Conservation (phyloP, 2,329 filamentous ascomycete genomes). For the Aspergillus glaucus region DNA sequence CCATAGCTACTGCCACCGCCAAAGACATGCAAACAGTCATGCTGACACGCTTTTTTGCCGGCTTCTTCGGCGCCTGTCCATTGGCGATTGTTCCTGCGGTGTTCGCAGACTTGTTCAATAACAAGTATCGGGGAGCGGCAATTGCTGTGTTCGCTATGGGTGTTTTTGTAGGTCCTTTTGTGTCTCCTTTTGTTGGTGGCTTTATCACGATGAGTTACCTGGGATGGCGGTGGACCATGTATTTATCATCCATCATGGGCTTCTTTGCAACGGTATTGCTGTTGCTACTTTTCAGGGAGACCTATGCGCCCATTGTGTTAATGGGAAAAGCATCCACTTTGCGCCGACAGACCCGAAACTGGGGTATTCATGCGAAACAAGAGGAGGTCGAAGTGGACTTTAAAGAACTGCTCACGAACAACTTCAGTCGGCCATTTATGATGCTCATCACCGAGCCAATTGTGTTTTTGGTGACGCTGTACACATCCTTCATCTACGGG, state of each 20-base stretch:
- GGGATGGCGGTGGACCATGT: conserved; percentile 50
- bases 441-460: conserved; percentile 39
- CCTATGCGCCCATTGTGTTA: conserved; percentile 44
- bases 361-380: conserved; percentile 53
- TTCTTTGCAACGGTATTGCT: conserved; percentile 38
- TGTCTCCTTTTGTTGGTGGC: conserved; percentile 47
- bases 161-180: conserved; percentile 45
- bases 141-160: conserved; percentile 48
- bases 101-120: conserved; percentile 47
- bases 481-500: conserved; percentile 30
- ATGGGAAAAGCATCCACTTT: conserved; percentile 42
- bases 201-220: conserved; percentile 45
- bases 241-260: conserved; percentile 50
- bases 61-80: conserved; percentile 41
- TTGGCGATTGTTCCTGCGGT: conserved; percentile 41
- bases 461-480: conserved; percentile 26
- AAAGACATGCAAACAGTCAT: conserved; percentile 39
- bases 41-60: conserved; percentile 43
- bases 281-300: conserved; percentile 46
- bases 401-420: conserved; percentile 42
- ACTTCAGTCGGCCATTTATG: conserved; percentile 40
- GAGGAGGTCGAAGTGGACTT: conserved; percentile 51
- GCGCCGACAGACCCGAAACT: conserved; percentile 50
- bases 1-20: conserved; percentile 39
- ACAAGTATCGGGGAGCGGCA: conserved; percentile 35